phyloP scores from a whole-genome alignment of 2,329 filamentous ascomycete genomes.

The Parafenestella ontariensis region DNA sequence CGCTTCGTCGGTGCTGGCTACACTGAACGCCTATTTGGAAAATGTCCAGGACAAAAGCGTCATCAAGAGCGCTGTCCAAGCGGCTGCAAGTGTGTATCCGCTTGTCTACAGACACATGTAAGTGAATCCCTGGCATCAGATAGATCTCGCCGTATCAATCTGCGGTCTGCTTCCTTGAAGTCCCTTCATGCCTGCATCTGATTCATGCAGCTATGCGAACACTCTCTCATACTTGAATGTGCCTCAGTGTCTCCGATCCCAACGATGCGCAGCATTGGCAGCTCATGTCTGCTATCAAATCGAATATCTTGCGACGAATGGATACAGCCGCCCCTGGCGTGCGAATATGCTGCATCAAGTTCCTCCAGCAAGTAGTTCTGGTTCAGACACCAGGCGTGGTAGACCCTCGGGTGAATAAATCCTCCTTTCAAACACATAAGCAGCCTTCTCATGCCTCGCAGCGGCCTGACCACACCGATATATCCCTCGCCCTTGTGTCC shows the following conservation, averaged over 20 bases:
- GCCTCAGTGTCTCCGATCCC: slow-evolving; percentile 79
- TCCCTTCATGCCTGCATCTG: slow-evolving; percentile 20
- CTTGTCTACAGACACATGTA: slow-evolving; percentile 94
- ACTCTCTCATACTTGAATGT: slow-evolving; percentile 44
- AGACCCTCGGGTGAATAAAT: slow-evolving; percentile 76
- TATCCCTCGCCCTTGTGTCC: slow-evolving; percentile 85
- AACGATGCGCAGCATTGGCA: slow-evolving; percentile 86
- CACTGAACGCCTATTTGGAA: slow-evolving; percentile 62
- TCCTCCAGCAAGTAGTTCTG: slow-evolving; percentile 90
- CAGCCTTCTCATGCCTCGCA: slow-evolving; percentile 51
- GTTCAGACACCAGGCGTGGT: slow-evolving; percentile 87
- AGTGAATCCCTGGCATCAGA: slow-evolving; percentile 56
- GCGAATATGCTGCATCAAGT: slow-evolving; percentile 95
- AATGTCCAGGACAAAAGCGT: slow-evolving; percentile 77
- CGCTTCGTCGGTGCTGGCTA: slow-evolving; percentile 78
- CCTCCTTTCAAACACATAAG: slow-evolving; percentile 5
- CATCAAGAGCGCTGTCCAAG: slow-evolving; percentile 84
- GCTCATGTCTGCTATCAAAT: slow-evolving; percentile 86
- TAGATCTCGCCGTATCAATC: slow-evolving; percentile 26
- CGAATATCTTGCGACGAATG: slow-evolving; percentile 87
- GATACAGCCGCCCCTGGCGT: slow-evolving; percentile 78
- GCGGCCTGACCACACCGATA: slow-evolving; percentile 78
- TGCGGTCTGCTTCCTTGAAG: slow-evolving; percentile 20
- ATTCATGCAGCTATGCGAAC: slow-evolving; percentile 28
- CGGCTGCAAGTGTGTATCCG: slow-evolving; percentile 90